Evolutionary conservation across 2,329 filamentous ascomycete species (phyloP), one percentile per base, ranked within the genome.

Genomic region (Fusarium verticillioides): DNA sequence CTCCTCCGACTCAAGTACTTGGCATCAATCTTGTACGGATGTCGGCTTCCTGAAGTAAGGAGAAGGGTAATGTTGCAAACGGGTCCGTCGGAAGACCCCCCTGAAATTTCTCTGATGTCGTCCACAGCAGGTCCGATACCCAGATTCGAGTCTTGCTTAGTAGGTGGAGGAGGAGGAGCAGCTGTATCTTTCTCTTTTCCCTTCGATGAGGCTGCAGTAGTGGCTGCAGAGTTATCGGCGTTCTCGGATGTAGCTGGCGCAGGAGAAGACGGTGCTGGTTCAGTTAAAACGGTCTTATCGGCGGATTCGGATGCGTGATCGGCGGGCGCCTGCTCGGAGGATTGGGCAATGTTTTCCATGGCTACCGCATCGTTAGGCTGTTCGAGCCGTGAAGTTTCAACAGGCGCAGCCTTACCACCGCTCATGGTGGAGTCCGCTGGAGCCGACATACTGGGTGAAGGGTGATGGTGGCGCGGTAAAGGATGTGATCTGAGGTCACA

Each of bases 11-110:
- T 87, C 61, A 98, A 85, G 79, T 98, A 98, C 79, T 91, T 94
- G 78, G 94, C 92, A 82, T 97, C 94, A 74, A 98, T 93, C 80
- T 92, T 94, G 83, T 97, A 97, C 1, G 95, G 94, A 82, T 98
- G 95, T 70, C 95, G 88, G 42, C 93, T 92, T 47, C 95, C 95
- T 2, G 86, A 94, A 1, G 92, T 94, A 63, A 97, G 88, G 42
- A 98, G 88, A 42, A 98, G 86, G 59, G 94, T 97, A 75, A 98
- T 97, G 71, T 89, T 88, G 79, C 94, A 90, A 11, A 88, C 85
- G 12, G 85, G 83, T 18, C 80, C 77, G 47, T 83, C 81, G 7
- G 79, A 69, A 34, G 69, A 69, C 19, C 76, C 77, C 18, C 77
- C 71, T n/a, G 80, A 78, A 32, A 81, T 77, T 42, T 80, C 78